Percentiles rank a stretch among this genome's conserved stretches.
phyloP scores from a whole-genome alignment of 1,284 basidiomycete species.

The Rhodotorula sp. region DNA sequence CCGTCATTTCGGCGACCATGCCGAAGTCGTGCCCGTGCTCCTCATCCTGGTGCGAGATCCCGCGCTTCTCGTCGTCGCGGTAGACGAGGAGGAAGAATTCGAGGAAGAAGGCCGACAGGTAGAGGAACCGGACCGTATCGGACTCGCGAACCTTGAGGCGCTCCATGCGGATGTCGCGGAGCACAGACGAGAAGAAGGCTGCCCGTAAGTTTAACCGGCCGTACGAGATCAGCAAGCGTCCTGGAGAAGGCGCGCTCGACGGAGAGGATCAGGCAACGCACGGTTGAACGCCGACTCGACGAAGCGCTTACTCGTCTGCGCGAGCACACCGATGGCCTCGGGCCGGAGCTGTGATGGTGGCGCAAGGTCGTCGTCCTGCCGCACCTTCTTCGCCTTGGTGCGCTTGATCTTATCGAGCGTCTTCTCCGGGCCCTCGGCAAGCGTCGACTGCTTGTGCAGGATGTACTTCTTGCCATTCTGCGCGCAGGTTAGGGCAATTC shows the following conservation, averaged over 20 bases:
- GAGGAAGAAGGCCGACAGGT: conserved; percentile 81
- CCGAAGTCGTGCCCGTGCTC: conserved; percentile 64
- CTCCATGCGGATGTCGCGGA: conserved; percentile 90
- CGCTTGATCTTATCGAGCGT: conserved; percentile 79
- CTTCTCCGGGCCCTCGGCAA: conserved; percentile 68
- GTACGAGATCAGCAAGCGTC: background rate
- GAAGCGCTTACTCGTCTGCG: conserved; percentile 69
- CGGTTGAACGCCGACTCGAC: conserved; percentile 82
- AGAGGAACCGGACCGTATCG: conserved; percentile 81
- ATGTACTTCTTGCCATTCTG: conserved; percentile 57
- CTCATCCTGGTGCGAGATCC: conserved; percentile 40
- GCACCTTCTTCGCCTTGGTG: conserved; percentile 61
- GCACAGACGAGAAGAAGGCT: conserved; percentile 80
- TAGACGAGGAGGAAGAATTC: conserved; percentile 70
- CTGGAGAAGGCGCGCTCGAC: too few relatives aligned
- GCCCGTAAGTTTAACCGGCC: background rate
- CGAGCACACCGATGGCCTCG: conserved; percentile 68
- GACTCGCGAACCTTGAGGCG: conserved; percentile 84
- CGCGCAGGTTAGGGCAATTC: conserved; percentile 34
- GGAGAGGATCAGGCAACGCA: conserved; percentile 53
- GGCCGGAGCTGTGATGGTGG: conserved; percentile 63
- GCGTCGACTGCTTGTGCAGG: conserved; percentile 78
- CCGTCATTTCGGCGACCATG: conserved; percentile 76
- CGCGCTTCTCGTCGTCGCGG: conserved; percentile 40
- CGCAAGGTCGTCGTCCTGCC: conserved; percentile 60